These are phyloP conservation scores for Coniochaeta prunicola DNA, from an alignment of 2,329 filamentous ascomycete genomes.

Conservation along the genomic window DNA sequence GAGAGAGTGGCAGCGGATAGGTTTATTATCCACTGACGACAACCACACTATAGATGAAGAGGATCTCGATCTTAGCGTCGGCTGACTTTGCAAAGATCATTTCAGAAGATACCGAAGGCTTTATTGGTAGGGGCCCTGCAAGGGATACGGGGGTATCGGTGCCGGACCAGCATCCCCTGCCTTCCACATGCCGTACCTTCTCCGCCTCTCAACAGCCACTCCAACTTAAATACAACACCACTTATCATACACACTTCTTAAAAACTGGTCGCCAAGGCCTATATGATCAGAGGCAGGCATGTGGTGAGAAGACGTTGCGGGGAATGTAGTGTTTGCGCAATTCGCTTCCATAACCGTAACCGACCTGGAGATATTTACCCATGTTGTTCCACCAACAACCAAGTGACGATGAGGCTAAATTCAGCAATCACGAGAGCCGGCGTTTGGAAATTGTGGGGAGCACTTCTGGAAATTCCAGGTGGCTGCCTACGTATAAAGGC, in stretches of 20 bases:
- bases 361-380: neutral
- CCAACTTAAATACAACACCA: neutral
- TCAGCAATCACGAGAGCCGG: neutral
- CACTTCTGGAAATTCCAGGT: neutral
- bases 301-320: neutral
- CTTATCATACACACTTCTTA: neutral
- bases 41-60: slow-evolving; percentile 27
- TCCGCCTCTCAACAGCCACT: neutral
- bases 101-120: neutral
- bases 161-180: neutral
- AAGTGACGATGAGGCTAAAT: slow-evolving; percentile 1
- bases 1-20: slow-evolving; percentile 16
- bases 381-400: neutral
- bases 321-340: neutral
- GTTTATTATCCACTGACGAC: slow-evolving; percentile 29
- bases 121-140: neutral
- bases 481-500: neutral
- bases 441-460: neutral
- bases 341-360: neutral
- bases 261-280: neutral
- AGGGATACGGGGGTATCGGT: neutral
- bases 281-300: neutral
- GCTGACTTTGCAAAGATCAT: slow-evolving; percentile 1
- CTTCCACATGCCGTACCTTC: neutral
- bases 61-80: slow-evolving; percentile 21